A percentile compares a stretch with the other conserved stretches of the same genome.
These are phyloP conservation scores for Fusarium siculi DNA, from an alignment of 2,329 filamentous ascomycete species.

Conservation along the genomic window DNA sequence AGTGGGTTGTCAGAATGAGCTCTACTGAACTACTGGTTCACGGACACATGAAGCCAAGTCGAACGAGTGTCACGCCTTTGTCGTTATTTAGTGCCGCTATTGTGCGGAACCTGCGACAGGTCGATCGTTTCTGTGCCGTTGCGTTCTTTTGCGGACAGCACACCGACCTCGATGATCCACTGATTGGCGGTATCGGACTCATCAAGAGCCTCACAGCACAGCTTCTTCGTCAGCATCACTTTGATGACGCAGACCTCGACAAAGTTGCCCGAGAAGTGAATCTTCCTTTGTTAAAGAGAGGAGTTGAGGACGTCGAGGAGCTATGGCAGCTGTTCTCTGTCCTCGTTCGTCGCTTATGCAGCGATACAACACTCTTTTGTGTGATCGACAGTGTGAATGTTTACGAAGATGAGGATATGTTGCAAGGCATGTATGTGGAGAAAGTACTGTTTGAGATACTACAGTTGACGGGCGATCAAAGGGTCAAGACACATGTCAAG, in stretches of 20 bases:
- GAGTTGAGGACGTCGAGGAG: fast-evolving
- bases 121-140: neutral
- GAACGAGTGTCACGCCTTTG: neutral
- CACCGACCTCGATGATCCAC: neutral
- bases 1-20: neutral
- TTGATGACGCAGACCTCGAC: neutral
- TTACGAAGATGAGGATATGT: neutral
- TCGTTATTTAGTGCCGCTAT: neutral
- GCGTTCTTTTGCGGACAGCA: neutral
- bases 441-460: neutral
- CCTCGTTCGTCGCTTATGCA: neutral
- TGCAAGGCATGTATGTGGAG: neutral
- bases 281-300: fast-evolving
- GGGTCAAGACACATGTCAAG: neutral
- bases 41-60: neutral
- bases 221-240: neutral
- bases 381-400: neutral
- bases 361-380: neutral
- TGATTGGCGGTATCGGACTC: fast-evolving
- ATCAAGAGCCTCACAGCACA: neutral
- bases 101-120: neutral
- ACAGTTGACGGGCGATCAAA: neutral
- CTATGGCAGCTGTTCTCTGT: fast-evolving
- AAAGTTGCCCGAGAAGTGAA: neutral
- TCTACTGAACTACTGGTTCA: neutral